Evolutionary conservation across 805 yeast genomes (phyloP).

Genomic region (Cyberlindnera mycetangii): DNA sequence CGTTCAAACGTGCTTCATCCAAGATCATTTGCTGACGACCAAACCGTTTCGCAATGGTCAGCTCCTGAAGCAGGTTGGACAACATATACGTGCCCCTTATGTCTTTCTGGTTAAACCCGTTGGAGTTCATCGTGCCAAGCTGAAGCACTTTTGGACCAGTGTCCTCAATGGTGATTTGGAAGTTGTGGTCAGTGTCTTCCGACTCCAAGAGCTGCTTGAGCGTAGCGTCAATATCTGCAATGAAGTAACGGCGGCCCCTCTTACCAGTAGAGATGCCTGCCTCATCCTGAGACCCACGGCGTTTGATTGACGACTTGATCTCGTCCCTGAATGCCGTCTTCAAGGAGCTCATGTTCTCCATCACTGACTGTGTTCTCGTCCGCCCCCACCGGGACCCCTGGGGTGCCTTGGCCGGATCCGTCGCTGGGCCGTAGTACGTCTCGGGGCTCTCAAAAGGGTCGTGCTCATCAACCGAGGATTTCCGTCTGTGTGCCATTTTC

Average conservation of each 20-base stretch:
- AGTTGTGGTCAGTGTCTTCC: conserved; percentile 84
- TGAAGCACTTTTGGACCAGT: conserved; percentile 79
- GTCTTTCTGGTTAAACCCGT: conserved; percentile 70
- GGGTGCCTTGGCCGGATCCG: conserved; percentile 48
- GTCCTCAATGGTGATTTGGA: conserved; percentile 83
- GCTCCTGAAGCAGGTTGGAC: conserved; percentile 81
- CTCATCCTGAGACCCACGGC: conserved; percentile 57
- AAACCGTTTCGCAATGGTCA: conserved; percentile 78
- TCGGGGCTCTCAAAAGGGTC: conserved; percentile 70
- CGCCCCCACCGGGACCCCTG: conserved; percentile 43
- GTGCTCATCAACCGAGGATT: conserved; percentile 27
- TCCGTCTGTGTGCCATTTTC: conserved; percentile 16
- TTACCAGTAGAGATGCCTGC: conserved; percentile 32
- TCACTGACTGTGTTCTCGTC: conserved; percentile 55
- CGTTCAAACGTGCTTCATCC: conserved; percentile 81
- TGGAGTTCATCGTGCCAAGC: conserved; percentile 80
- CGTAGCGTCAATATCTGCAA: conserved; percentile 72
- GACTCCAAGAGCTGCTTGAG: conserved; percentile 61
- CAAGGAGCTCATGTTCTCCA: conserved; percentile 27
- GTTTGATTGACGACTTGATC: conserved; percentile 30
- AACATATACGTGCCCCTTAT: conserved; percentile 88
- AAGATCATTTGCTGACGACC: conserved; percentile 76
- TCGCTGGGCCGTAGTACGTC: conserved; percentile 62
- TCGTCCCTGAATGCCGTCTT: conserved; percentile 22
- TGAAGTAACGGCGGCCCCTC: conserved; percentile 51